Evolutionary conservation across 108 stramenopile genomes (phyloP).

Genomic region (Nitzschia sp.): DNA sequence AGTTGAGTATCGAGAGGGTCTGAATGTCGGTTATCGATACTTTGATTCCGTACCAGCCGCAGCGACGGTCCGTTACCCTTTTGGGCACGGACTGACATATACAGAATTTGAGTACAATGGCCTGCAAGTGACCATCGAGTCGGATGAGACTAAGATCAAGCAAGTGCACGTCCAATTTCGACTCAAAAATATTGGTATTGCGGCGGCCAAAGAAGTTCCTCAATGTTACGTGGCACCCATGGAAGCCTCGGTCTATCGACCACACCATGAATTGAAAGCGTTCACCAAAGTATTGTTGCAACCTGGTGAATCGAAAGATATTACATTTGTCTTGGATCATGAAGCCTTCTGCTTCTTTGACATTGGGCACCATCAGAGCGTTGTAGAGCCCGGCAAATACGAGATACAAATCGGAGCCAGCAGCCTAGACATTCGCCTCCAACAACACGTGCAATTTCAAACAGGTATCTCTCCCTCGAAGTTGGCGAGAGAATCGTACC

Average conservation of each 20-base stretch:
- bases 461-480: constrained; percentile 15
- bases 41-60: constrained; percentile 27
- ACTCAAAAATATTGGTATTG: constrained; percentile 36
- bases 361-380: constrained; percentile 36
- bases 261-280: constrained; percentile 48
- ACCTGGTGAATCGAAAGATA: constrained; percentile 85
- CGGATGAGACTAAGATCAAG: constrained; percentile 20
- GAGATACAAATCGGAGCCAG: constrained; percentile 44
- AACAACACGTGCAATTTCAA: constrained; percentile 19
- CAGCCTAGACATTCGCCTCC: constrained; percentile 50
- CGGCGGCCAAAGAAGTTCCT: constrained; percentile 40
- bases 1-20: constrained; percentile 62
- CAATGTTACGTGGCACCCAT: constrained; percentile 48
- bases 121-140: constrained; percentile 18
- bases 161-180: constrained; percentile 27
- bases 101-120: constrained; percentile 54
- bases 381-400: constrained; percentile 45
- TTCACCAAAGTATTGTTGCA: constrained; percentile 91
- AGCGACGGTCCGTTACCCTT: constrained; percentile 55
- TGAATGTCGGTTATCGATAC: constrained; percentile 77
- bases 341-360: constrained; percentile 49
- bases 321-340: constrained; percentile 60
- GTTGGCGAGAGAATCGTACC: constrained; percentile 28
- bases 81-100: constrained; percentile 77
- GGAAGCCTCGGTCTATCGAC: constrained; percentile 47